These are phyloP conservation scores for Simmondsia chinensis DNA, from an alignment of 148 eudicot species.

Conservation along the genomic window DNA sequence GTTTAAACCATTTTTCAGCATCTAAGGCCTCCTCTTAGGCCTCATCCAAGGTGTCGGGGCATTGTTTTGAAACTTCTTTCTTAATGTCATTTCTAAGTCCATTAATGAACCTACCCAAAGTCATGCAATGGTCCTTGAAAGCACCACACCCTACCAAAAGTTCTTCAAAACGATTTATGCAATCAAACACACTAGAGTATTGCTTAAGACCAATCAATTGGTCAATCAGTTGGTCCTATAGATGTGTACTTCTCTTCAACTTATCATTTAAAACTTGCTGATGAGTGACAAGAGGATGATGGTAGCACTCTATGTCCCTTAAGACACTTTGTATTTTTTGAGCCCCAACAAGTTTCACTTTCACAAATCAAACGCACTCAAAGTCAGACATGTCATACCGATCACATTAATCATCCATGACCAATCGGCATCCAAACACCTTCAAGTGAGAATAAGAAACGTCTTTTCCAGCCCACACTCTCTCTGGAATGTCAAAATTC, in stretches of 20 bases:
- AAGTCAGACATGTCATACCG: no score
- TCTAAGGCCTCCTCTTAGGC: not conserved
- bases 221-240: not conserved
- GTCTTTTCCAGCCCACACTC: no score
- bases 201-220: not conserved
- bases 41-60: not conserved
- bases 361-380: no score
- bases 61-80: not conserved
- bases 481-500: no score
- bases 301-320: no score
- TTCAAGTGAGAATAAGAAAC: no score
- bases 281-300: not conserved
- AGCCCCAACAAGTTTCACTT: no score
- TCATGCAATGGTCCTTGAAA: not conserved
- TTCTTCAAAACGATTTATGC: not conserved
- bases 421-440: no score
- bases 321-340: no score
- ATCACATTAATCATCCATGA: no score
- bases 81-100: not conserved
- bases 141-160: not conserved
- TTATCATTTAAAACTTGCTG: not conserved
- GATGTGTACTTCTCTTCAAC: not conserved
- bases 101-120: no score
- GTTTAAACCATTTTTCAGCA: not conserved
- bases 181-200: not conserved